phyloP scores from a whole-genome alignment of 306 rosid species.

The Senna siamea region DNA sequence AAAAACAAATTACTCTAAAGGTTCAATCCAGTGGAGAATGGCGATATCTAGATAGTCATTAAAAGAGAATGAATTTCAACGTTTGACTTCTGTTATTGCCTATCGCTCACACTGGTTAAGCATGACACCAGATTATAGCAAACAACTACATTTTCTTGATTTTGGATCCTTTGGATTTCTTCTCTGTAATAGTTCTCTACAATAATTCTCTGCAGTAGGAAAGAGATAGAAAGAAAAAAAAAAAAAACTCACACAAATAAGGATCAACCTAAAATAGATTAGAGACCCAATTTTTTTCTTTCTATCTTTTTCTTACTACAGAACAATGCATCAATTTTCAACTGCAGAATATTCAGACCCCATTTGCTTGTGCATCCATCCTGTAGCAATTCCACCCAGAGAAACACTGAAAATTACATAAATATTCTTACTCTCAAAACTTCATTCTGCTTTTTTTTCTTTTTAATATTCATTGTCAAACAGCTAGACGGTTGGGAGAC shows the following conservation, averaged over 20 bases:
- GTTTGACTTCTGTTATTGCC: background rate
- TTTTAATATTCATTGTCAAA: background rate
- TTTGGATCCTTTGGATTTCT: too few species aligned
- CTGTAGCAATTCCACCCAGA: background rate
- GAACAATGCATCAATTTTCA: too few species aligned
- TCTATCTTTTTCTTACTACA: too few species aligned
- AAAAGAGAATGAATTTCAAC: background rate
- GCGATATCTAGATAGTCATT: background rate
- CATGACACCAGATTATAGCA: slow-evolving; percentile 1
- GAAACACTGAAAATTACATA: background rate
- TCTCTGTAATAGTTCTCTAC: too few species aligned
- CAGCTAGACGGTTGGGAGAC: background rate
- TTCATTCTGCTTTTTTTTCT: slow-evolving; percentile 6
- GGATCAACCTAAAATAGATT: too few species aligned
- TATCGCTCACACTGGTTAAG: slow-evolving; percentile 14
- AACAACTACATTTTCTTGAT: too few species aligned
- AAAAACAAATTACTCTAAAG: slow-evolving; percentile 9
- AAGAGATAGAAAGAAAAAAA: too few species aligned
- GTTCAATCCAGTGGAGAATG: slow-evolving; percentile 8
- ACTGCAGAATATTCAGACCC: too few species aligned
- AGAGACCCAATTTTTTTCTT: too few species aligned
- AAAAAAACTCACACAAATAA: too few species aligned
- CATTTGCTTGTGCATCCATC: background rate
- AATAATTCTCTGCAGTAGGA: too few species aligned
- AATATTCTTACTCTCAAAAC: background rate